Base-by-base conservation (phyloP, 208 protist genomes). In the Endotrypanum monterogeii region DNA sequence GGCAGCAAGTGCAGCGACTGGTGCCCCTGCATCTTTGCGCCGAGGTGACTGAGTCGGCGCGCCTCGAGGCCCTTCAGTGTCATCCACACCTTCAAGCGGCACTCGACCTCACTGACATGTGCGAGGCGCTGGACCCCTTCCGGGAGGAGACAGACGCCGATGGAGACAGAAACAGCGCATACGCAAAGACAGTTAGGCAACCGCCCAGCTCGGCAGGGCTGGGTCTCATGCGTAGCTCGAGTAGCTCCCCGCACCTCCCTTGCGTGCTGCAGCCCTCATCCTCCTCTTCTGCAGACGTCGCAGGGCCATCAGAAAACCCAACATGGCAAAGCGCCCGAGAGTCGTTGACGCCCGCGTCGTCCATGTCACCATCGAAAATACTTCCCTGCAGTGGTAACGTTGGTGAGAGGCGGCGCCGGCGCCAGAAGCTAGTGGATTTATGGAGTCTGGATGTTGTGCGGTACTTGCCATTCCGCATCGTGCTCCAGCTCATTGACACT, bases 401-500 rank as follows among this genome's bases (percentile, higher is more conserved):
- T 30, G 67, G 28, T 0, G 32, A 7, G 12, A 60, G 44, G 44
- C 69, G 61, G 4, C 68, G 32, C 32, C 75, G 63, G 48, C 63
- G 58, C 14, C 60, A 25, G 28, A 48, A 77, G 51, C 70, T 71
- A 18, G 60, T 74, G 12, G 80, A 81, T 23, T 2, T 25, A 44
- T 80, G 75, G 75, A 67, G 61, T 48, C 41, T 57, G n/a, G 79
- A 83, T 58, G 79, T 79, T 39, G 69, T 76, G 35, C 48, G 39
- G 7, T 70, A 78, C 73, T 52, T 92, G 25, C 56, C 51, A 2
- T 76, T 72, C 44, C 90, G 87, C 23, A 74, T 91, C 20, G 23
- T 85, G 30, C 72, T 92, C 6, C 74, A 79, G 51, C 78, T 93
- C 39, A 73, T 91, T 30, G 90, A 94, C 65, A 80, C 75, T 7